Base-by-base conservation (phyloP, 345 rosid species). In the Hibiscus trionum region DNA sequence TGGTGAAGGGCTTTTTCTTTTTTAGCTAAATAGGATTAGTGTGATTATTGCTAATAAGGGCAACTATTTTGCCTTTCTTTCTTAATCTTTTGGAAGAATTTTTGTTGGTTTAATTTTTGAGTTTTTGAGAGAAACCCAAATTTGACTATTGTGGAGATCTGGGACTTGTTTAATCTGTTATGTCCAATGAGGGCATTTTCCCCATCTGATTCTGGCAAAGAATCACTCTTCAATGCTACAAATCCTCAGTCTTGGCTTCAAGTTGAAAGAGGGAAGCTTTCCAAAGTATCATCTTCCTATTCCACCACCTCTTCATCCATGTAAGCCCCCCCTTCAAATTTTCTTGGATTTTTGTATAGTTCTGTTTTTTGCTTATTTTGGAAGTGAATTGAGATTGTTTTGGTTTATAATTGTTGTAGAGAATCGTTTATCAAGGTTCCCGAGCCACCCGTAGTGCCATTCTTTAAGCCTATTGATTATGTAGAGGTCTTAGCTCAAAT, bases 181-280 rank as follows among this genome's bases (percentile, higher is more conserved):
- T 91, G 99, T 82, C 93, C 88, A 77, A 95, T 93, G 99, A 90
- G 87, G 91, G 80, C 90, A 24, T 89, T 89, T 78, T 84, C 84
- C 67, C 89, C 93, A 7, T 84, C 97, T 61, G 97, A 92, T 71
- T 82, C 93, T 37, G 93, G 86, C 82, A 95, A 90, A 86, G 98
- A 93, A 71, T 73, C 90, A 61, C 93, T 88, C 78, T 84, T 86
- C 77, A 74, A 87, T 87, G 87, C 88, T 0, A 78, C 89, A 56
- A 95, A 95, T 90, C 97, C 97, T 5, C 98, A 95, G 83, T 92
- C 98, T 61, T 95, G 99, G 99, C 99, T 93, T 67, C 99, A 95
- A 83, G 98, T 92, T 75, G 99, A 95, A 78, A 89, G 98, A 81
- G 99, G 98, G 80, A 95, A 92, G 77, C 83, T 84, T 66, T 77